Evolutionary conservation across 305 asterid genomes (phyloP), one percentile per base, ranked within the genome.

Genomic region (Fraxinus floribunda): DNA sequence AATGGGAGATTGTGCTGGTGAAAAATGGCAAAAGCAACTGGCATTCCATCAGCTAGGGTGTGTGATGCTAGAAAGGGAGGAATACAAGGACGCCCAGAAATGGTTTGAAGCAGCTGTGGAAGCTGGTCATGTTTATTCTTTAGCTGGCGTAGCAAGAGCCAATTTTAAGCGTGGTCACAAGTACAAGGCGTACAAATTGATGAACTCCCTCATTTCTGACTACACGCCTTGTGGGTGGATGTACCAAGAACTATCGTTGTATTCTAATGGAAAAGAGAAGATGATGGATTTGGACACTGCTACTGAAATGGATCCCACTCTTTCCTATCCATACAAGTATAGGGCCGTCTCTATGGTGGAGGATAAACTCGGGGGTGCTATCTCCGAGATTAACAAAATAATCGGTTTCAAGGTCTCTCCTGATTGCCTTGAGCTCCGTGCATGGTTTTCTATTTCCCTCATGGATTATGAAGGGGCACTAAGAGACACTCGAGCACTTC

Each of bases 181-280:
- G 86, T 97, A 90, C 82, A 90, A 90, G 80, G 98, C 99, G 0
- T 94, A 91, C 84, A 93, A 88, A 76, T 79, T 94, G 84, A 91
- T 92, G 92, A 90, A 91, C 86, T 88, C 97, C 30, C 91, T 97
- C 60, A 84, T 94, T 75, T 89, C 97, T 18, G 97, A 90, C 74
- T 84, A 87, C 72, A 83, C 85, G 30, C 96, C 98, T 4, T 81
- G 87, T 8, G 99, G 99, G 34, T 97, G 99, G 99, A 97, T 97
- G 98, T 93, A 91, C 89, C 99, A 97, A 83, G 99, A 97, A 86
- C 86, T 97, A 62, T 92, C 98, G 49, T 80, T 97, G 44, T 97
- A 97, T 71, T 86, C 89, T 80, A 88, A 85, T 34, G 97, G 98
- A 75, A 90, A 86, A 64, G 98, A 94, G 75, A 93, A 90, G 84